phyloP scores from a whole-genome alignment of 371 early-diverging fungal species.

The Mucor ambiguus region DNA sequence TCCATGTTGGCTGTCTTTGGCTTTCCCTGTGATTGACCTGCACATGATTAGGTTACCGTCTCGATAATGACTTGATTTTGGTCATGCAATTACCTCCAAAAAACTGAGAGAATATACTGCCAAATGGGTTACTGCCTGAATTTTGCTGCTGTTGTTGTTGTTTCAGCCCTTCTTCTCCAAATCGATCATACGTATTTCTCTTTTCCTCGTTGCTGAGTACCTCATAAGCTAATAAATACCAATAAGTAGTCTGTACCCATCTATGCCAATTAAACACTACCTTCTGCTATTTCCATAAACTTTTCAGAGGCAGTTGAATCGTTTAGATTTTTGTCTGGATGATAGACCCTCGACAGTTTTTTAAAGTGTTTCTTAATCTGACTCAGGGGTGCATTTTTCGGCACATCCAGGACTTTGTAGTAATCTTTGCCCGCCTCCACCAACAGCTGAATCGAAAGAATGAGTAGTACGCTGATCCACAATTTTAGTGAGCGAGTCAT shows the following conservation, averaged over 20 bases:
- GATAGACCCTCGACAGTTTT: slow-evolving; percentile 83
- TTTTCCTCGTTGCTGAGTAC: slow-evolving; percentile 88
- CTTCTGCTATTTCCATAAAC: slow-evolving; percentile 91
- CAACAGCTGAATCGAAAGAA: background rate
- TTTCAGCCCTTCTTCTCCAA: slow-evolving; percentile 85
- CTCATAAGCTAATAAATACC: slow-evolving; percentile 76
- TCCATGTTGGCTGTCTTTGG: slow-evolving; percentile 77
- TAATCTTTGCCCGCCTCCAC: slow-evolving; percentile 38
- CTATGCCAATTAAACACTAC: slow-evolving; percentile 37
- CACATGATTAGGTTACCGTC: background rate
- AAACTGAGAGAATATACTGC: slow-evolving; percentile 86
- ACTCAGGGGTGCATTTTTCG: slow-evolving; percentile 72
- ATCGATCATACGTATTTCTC: slow-evolving; percentile 78
- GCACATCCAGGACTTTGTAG: slow-evolving; percentile 81
- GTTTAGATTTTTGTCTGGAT: slow-evolving; percentile 93
- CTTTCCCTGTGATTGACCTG: slow-evolving; percentile 50
- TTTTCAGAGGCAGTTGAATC: slow-evolving; percentile 76
- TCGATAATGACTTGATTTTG: background rate
- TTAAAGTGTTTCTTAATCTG: slow-evolving; percentile 95
- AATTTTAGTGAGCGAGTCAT: background rate
- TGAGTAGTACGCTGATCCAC: background rate
- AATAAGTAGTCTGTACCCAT: background rate
- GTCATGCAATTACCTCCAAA: slow-evolving; percentile 65
- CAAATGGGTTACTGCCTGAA: slow-evolving; percentile 82
- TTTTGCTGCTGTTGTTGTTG: slow-evolving; percentile 76